Percentiles rank a stretch among this genome's conserved stretches.
phyloP scores from a whole-genome alignment of 2,329 filamentous ascomycete species.

The Hypoxylon sp. region DNA sequence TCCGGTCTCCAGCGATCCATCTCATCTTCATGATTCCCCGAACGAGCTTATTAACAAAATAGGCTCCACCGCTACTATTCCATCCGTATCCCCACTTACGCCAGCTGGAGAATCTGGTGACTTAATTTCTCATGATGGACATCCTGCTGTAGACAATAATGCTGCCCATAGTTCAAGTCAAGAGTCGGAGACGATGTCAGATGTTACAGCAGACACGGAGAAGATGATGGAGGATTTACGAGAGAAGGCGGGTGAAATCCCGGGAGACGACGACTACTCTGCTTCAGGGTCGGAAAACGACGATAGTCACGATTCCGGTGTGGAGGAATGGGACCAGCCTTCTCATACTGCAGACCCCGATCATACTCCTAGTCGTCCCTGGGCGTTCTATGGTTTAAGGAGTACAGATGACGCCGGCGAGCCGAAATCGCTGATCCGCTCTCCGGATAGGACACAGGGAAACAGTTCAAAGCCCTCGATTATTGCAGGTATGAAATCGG shows the following conservation, averaged over 20 bases:
- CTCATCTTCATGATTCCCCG: neutral
- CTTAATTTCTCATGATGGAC: neutral
- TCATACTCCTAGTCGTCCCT: slow-evolving; percentile 21
- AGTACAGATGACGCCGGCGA: slow-evolving; percentile 16
- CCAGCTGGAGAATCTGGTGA: slow-evolving; percentile 1
- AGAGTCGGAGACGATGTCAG: slow-evolving; percentile 14
- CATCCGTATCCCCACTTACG: slow-evolving; percentile 3
- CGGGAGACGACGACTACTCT: slow-evolving; percentile 42
- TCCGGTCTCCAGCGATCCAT: neutral
- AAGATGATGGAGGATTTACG: slow-evolving; percentile 26
- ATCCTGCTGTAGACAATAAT: too few relatives aligned
- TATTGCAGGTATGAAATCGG: slow-evolving; percentile 9
- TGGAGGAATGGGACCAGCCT: slow-evolving; percentile 22
- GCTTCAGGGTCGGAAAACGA: slow-evolving; percentile 30
- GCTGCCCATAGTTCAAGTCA: slow-evolving; percentile 10
- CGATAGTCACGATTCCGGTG: slow-evolving; percentile 24
- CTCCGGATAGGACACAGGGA: neutral
- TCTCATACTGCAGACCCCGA: neutral
- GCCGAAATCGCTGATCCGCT: neutral
- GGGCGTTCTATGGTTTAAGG: slow-evolving; percentile 40
- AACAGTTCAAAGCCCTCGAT: neutral
- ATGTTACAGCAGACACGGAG: slow-evolving; percentile 25
- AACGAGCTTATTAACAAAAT: neutral
- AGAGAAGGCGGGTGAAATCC: slow-evolving; percentile 39
- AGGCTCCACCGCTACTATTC: neutral